phyloP scores from a whole-genome alignment of 345 rosid species.

The Linum lewisii region DNA sequence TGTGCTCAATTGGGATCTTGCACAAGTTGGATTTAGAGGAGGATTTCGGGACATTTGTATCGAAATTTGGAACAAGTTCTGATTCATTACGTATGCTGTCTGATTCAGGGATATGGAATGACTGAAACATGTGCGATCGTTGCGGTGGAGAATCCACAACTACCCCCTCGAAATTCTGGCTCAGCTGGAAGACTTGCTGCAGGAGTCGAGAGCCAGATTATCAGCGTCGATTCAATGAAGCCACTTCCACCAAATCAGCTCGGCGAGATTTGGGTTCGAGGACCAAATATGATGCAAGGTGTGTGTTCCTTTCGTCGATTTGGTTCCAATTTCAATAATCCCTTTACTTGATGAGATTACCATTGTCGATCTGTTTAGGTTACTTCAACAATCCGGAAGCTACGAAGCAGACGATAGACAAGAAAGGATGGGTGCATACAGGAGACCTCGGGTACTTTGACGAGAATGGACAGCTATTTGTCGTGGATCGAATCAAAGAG shows the following conservation, averaged over 20 bases:
- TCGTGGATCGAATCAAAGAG: conserved; percentile 87
- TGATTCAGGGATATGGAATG: conserved; percentile 84
- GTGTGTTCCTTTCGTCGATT: conserved; percentile 3
- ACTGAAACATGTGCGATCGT: conserved; percentile 69
- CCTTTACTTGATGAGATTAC: not conserved
- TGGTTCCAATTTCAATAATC: not conserved
- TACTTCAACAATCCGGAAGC: conserved; percentile 73
- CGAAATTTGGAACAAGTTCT: too few species aligned
- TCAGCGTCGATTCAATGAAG: conserved; percentile 47
- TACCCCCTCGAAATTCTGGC: conserved; percentile 43
- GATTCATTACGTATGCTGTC: not conserved
- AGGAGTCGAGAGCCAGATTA: conserved; percentile 64
- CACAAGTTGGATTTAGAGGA: too few species aligned
- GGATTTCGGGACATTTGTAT: too few species aligned
- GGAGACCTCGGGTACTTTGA: conserved; percentile 93
- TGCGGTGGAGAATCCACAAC: conserved; percentile 44
- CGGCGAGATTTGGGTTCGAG: conserved; percentile 89
- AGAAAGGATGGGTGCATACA: conserved; percentile 74
- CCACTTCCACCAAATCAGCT: conserved; percentile 65
- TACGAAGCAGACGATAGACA: conserved; percentile 64
- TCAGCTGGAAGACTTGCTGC: conserved; percentile 64
- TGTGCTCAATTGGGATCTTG: too few species aligned
- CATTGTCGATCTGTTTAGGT: conserved; percentile 57
- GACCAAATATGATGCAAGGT: conserved; percentile 93
- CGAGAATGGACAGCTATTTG: conserved; percentile 56